Percentiles rank a stretch among this genome's conserved stretches.
phyloP scores from a whole-genome alignment of 352 stramenopile genomes.

The Phytophthora pistaciae region DNA sequence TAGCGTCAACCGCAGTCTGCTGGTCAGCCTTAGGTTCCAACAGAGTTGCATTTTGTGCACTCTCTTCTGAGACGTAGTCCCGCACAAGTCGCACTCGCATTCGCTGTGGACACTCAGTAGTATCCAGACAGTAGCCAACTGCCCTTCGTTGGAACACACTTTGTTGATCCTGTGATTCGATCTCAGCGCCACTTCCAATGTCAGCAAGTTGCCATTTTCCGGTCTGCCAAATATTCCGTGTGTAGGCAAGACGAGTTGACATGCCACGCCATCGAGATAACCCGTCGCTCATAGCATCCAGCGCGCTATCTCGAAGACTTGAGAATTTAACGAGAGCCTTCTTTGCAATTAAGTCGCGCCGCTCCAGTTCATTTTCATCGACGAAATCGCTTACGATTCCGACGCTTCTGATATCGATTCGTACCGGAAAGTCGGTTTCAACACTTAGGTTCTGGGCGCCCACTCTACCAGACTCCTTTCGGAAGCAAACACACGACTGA shows the following conservation, averaged over 20 bases:
- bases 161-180: conserved; percentile 15
- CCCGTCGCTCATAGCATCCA: conserved; percentile 50
- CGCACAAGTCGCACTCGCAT: conserved; percentile 58
- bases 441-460: conserved; percentile 40
- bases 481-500: conserved; percentile 53
- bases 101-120: conserved; percentile 58
- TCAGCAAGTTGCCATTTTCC: conserved; percentile 37
- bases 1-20: not conserved
- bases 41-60: not conserved
- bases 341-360: conserved; percentile 40
- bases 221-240: conserved; percentile 56
- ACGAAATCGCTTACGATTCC: conserved; percentile 5
- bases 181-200: not conserved
- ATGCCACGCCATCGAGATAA: conserved; percentile 46
- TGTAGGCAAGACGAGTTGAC: conserved; percentile 43
- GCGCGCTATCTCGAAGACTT: conserved; percentile 42
- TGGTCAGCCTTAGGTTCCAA: not conserved
- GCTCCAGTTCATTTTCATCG: conserved; percentile 18
- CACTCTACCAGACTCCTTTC: conserved; percentile 7
- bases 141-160: conserved; percentile 60
- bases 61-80: conserved; percentile 33
- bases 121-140: conserved; percentile 53
- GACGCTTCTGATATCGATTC: conserved; percentile 30
- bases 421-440: conserved; percentile 43
- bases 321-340: conserved; percentile 53